Percentiles rank a stretch among this genome's conserved stretches.
phyloP scores from a whole-genome alignment of 352 stramenopile genomes.

The Phytophthora podocarpi region DNA sequence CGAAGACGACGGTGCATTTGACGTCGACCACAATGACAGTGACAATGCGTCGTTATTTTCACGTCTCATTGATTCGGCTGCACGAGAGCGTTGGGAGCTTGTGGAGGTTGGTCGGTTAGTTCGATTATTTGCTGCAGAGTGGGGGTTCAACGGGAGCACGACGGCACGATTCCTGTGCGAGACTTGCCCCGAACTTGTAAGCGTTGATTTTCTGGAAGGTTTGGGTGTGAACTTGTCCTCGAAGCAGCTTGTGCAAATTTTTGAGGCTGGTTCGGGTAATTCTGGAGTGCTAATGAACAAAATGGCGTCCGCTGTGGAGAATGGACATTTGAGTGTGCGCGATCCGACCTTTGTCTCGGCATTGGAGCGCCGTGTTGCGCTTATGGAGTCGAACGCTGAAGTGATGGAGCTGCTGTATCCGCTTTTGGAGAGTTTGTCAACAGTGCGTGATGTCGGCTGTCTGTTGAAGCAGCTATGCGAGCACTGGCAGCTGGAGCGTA shows the following conservation, averaged over 20 bases:
- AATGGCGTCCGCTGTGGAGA: conserved; percentile 71
- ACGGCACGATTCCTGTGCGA: conserved; percentile 66
- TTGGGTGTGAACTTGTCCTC: conserved; percentile 59
- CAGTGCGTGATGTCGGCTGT: conserved; percentile 65
- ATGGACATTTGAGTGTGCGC: conserved; percentile 59
- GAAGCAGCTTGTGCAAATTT: conserved; percentile 69
- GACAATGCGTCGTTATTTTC: conserved; percentile 57
- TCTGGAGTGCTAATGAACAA: conserved; percentile 74
- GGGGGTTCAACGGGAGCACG: conserved; percentile 53
- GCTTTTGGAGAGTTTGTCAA: conserved; percentile 77
- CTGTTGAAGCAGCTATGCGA: conserved; percentile 64
- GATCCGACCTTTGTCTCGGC: conserved; percentile 47
- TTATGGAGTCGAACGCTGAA: conserved; percentile 59
- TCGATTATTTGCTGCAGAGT: conserved; percentile 73
- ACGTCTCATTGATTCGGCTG: conserved; percentile 76
- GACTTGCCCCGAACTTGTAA: conserved; percentile 82
- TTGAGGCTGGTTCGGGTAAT: conserved; percentile 69
- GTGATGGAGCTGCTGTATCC: conserved; percentile 69
- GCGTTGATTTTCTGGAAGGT: conserved; percentile 86
- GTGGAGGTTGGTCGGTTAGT: conserved; percentile 81
- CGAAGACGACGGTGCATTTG: conserved; percentile 19
- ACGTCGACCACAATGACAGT: conserved; percentile 5
- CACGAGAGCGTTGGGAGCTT: conserved; percentile 76
- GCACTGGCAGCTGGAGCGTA: conserved; percentile 72
- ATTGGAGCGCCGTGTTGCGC: conserved; percentile 31